Base-by-base conservation (phyloP, 257 asterid genomes). In the Ilex aquifolium region DNA sequence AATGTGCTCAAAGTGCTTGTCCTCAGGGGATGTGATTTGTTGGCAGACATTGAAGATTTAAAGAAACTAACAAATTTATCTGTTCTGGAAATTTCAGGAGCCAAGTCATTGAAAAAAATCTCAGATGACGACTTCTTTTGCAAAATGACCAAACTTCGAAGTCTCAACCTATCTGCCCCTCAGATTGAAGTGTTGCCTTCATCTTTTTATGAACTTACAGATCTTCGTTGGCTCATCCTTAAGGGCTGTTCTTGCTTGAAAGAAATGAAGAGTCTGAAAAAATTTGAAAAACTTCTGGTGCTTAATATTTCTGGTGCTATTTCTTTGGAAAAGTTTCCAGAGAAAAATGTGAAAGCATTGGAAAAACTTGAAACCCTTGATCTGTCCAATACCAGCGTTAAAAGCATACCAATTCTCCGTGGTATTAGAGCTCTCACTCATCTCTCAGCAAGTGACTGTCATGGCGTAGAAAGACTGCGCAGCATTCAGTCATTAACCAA, bases 11-110 rank as follows among this genome's bases (percentile, higher is more conserved):
- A 65, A 31, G 31, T 77, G 16, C 75, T 80, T 10, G 79, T 76
- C 64, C 77, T 81, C 3, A 53, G 86, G 69, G 79, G 79, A 14
- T 77, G 86, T 27, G 39, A 63, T 15, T 70, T 60, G 57, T 50
- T 75, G 32, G 27, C n/a, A 44, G 44, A 36, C 15, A 27, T 59
- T 31, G 69, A 66, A 3, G 27, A 5, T n/a, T 32, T 44, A n/a
- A 13, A 31, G 1, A 31, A 59, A 13, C 2, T 59, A 9, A 42
- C 48, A 15, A 53, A 32, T 7, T 61, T 81, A 13, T 49, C 57
- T 31, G 74, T 75, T 77, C 70, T 81, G 53, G 86, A 81, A 67
- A 72, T 81, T 52, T 81, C 86, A 2, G 83, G 83, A 44, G 66
- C 77, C 10, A 58, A 56, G 31, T 16, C 44, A 52, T 14, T 62